Evolutionary conservation across 345 rosid species (phyloP), one percentile per base, ranked within the genome.

Genomic region (Combretum micranthum): DNA sequence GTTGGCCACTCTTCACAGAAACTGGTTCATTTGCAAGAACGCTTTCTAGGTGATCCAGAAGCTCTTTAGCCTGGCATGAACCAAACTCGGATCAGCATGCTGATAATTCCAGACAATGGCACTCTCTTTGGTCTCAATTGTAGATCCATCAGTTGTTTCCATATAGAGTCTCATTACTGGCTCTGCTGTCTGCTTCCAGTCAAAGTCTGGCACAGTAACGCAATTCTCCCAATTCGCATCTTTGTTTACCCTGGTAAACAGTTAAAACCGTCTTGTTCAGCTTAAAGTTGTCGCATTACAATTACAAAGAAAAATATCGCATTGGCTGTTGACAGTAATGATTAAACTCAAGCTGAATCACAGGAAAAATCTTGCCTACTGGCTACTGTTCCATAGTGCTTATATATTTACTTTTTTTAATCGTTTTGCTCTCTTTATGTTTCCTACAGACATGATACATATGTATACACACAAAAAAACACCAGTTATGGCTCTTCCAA

Each of bases 1-100:
- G 83, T 43, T 73, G 97, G 52, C 95, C 89, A 16, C 90, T 84
- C 67, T 92, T 92, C 44, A 92, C 97, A 37, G 95, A 75, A 67
- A 92, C 98, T 0, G 97, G 91, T 56, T 88, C 96, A 48, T 92
- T 92, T 4, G 87, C 69, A 50, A 92, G 98, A 60, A 92, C 97
- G 46, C 97, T 88, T 70, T 88, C 95, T 10, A 92, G 85, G 52
- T 92, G 97, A 75, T 92, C 95, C 52, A 92, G 70, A 49, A 92
- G 98, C 75, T 88, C 98, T 77, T 88, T 88, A 5, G 98, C 97
- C 80, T 88, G 98, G 79, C 98, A 92, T 13, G 80, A 88, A 15
- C 98, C 98, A 44, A 92, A 92, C 72, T 92, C 98, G 43, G 95
- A 72, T 92, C 97, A 22, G 98, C 97, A 22, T 78, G 71, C 69